Evolutionary conservation across 169 alveolate genomes (phyloP).

Genomic region (Eimeria brunetti): DNA sequence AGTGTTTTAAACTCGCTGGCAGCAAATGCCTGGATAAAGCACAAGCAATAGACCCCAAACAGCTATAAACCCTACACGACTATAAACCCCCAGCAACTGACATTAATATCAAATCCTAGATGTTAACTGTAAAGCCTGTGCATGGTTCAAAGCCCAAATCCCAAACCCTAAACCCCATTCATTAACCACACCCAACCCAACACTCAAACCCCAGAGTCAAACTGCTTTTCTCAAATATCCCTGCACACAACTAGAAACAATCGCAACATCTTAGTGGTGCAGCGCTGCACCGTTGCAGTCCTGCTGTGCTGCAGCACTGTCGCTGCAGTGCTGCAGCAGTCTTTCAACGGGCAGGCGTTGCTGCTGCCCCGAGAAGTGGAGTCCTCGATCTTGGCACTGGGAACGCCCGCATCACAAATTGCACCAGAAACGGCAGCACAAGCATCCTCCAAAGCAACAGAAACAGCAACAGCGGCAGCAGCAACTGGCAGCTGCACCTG

Average conservation of each 20-base stretch:
- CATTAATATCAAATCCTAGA: background rate
- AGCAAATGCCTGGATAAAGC: constrained; percentile 38
- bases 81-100: background rate
- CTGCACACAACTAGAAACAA: no score
- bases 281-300: no score
- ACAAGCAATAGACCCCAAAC: constrained; percentile 30
- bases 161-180: background rate
- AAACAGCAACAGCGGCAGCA: constrained; percentile 9
- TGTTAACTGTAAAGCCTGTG: background rate
- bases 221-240: background rate
- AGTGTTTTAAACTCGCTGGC: constrained; percentile 78
- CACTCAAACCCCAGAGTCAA: background rate
- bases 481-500: constrained; percentile 22
- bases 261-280: no score
- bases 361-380: background rate
- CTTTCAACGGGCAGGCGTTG: background rate
- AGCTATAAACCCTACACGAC: background rate
- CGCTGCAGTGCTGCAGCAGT: background rate
- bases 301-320: no score
- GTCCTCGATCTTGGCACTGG: background rate
- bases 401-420: background rate
- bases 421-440: background rate
- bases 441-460: background rate
- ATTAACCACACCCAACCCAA: background rate
- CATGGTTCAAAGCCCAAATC: no score